phyloP scores from a whole-genome alignment of 768 basidiomycete genomes.

The Nidula microcarpa region DNA sequence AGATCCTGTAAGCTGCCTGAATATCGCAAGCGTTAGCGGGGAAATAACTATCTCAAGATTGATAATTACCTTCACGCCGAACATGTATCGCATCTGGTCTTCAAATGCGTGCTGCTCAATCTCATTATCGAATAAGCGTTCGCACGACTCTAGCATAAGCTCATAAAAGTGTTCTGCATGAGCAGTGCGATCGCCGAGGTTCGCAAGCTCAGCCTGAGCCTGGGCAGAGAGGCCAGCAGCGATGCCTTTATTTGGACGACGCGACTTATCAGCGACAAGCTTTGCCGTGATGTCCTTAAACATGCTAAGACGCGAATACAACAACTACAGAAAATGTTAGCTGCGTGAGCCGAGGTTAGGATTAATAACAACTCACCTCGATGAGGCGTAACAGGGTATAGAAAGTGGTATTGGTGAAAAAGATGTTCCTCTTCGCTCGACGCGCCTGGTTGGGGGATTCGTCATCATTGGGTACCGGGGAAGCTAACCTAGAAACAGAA shows the following conservation, averaged over 20 bases:
- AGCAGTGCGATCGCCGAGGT: slow-evolving; percentile 29
- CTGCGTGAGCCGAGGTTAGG: neutral
- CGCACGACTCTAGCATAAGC: slow-evolving; percentile 80
- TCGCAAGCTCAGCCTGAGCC: slow-evolving; percentile 18
- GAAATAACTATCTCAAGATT: neutral
- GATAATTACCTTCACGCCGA: slow-evolving; percentile 65
- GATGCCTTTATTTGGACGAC: slow-evolving; percentile 14
- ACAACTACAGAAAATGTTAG: slow-evolving; percentile 42
- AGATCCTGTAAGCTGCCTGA: slow-evolving; percentile 81
- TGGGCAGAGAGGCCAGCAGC: slow-evolving; percentile 24
- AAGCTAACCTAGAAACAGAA: slow-evolving; percentile 57
- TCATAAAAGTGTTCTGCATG: slow-evolving; percentile 74
- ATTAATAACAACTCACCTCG: slow-evolving; percentile 54
- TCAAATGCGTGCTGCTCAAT: slow-evolving; percentile 86
- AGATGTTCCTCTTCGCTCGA: slow-evolving; percentile 44
- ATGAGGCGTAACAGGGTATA: slow-evolving; percentile 83
- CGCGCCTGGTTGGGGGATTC: slow-evolving; percentile 23
- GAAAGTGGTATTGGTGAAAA: slow-evolving; percentile 88
- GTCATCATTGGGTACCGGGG: slow-evolving; percentile 52
- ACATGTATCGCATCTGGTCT: slow-evolving; percentile 86
- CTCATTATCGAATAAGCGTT: slow-evolving; percentile 89
- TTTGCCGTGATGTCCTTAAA: slow-evolving; percentile 73
- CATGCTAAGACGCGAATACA: slow-evolving; percentile 75
- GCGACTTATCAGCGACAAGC: slow-evolving; percentile 21
- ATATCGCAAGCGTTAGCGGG: neutral